Conservation (phyloP, 2,329 filamentous ascomycete genomes). For the Dactylellina sp. region DNA sequence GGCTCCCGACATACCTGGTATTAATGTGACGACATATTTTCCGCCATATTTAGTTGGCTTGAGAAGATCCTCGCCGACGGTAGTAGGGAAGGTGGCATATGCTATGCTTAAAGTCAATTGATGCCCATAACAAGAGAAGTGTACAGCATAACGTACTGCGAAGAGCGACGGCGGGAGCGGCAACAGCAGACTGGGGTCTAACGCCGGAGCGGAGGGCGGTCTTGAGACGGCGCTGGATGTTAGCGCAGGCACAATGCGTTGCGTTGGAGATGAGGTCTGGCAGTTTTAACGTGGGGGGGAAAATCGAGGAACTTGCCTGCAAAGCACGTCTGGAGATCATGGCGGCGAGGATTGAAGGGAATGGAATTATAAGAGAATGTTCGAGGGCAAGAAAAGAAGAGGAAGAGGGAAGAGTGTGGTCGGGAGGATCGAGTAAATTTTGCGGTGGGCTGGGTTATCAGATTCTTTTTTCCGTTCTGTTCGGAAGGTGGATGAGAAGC, state of each 20-base stretch:
- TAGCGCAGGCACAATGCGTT: conserved; percentile 14
- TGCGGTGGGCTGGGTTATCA: conserved; percentile 27
- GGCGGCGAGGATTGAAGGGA: conserved; percentile 4
- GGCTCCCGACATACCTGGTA: conserved; percentile 75
- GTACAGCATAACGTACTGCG: conserved; percentile 27
- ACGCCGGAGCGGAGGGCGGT: conserved; percentile 53
- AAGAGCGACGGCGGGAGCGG: conserved; percentile 43
- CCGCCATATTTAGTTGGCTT: conserved; percentile 98
- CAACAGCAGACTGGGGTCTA: conserved; percentile 41
- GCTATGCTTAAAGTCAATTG: conserved; percentile 32
- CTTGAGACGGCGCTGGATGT: conserved; percentile 10
- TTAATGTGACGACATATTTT: conserved; percentile 99
- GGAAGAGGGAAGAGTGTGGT: background rate
- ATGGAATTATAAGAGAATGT: background rate
- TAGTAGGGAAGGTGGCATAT: conserved; percentile 54
- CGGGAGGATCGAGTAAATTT: conserved; percentile 16
- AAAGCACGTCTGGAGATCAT: conserved; percentile 54
- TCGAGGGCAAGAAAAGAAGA: background rate
- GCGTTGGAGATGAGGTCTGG: conserved; percentile 15
- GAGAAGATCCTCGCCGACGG: conserved; percentile 78
- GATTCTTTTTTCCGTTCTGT: conserved; percentile 34
- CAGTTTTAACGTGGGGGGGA: conserved; percentile 32
- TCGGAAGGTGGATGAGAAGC: conserved; percentile 23
- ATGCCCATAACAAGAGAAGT: background rate
- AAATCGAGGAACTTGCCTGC: conserved; percentile 27